phyloP scores from a whole-genome alignment of 768 basidiomycete genomes.

The Boletus sp. region DNA sequence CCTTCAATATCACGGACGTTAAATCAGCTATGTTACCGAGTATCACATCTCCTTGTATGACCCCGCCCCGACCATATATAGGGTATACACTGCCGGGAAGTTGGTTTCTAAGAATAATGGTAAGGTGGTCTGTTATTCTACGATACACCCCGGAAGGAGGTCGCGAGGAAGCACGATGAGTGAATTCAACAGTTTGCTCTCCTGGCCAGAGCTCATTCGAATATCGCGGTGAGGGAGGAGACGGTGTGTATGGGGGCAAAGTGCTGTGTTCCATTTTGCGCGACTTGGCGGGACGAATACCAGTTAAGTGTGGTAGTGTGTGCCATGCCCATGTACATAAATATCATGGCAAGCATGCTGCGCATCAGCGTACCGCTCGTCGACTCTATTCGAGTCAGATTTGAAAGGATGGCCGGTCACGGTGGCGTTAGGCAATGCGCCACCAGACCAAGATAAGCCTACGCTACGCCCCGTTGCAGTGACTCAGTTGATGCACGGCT shows the following conservation, averaged over 20 bases:
- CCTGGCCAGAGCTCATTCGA: constrained; percentile 48
- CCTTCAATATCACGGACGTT: constrained; percentile 25
- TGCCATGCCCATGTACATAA: constrained; percentile 1
- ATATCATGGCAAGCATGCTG: not conserved
- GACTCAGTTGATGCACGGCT: not conserved
- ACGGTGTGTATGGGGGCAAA: constrained; percentile 52
- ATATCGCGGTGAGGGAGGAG: constrained; percentile 53
- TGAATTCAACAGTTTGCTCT: constrained; percentile 51
- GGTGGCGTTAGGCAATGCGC: not conserved
- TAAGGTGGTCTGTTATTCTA: constrained; percentile 30
- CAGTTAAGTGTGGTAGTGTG: not conserved
- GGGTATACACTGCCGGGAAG: constrained; percentile 22
- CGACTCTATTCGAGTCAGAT: constrained; percentile 3
- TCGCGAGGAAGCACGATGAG: constrained; percentile 23
- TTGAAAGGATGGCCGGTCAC: not conserved
- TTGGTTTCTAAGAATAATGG: constrained; percentile 25
- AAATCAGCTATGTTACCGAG: constrained; percentile 12
- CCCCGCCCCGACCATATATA: constrained; percentile 17
- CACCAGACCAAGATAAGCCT: not conserved
- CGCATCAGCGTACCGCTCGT: not conserved
- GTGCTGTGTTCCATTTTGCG: constrained; percentile 11
- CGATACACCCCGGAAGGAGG: constrained; percentile 21
- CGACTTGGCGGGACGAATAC: not conserved
- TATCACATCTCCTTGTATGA: constrained; percentile 26
- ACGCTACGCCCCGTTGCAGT: not conserved